Base-by-base conservation (phyloP, 2,329 filamentous ascomycete species). In the Fusarium nisikadoi region DNA sequence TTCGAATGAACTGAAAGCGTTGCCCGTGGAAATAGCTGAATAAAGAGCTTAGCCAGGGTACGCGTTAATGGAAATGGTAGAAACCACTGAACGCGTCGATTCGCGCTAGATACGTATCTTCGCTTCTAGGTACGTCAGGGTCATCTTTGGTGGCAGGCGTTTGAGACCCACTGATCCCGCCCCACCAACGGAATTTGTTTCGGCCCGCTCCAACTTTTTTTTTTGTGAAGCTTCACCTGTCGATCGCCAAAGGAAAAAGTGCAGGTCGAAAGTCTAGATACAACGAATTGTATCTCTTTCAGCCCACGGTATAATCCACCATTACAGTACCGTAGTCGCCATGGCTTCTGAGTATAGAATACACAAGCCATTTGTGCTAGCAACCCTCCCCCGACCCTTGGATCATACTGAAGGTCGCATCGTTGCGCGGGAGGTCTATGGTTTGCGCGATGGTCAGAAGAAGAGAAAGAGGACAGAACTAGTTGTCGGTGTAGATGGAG, bases 381-480 rank as follows among this genome's bases (percentile, higher is more conserved):
- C 89, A 38, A 82, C 87, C 13, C 82, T 92, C 49, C 89, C 90
- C 16, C 83, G 85, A 45, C 89, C 89, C 6, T 83, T 91, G 54
- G 87, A 90, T 70, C 84, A 81, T 62, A 83, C 80, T 46, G 83
- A 80, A 72, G 86, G 83, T 62, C 84, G 82, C 63, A 90, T 88
- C 79, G 85, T 87, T 41, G 87, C 90, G 17, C 85, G 88, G 71
- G 88, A 91, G 70, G 89, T 92, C 41, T 89, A 87, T 74, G 89
- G 89, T 69, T 87, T 88, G 78, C 84, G 85, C 72, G 83, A 87
- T 55, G 87, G 86, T 27, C 85, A 85, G 36, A 89, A 87, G 81
- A 90, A 88, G 81, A 86, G 87, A 74, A 90, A 90, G 81, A 86
- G 90, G 74, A 85, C 90, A 14, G 90, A 92, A 76, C 79, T 92